Conservation (phyloP, 75 land plant species). For the Pseudotsuga menziesii region DNA sequence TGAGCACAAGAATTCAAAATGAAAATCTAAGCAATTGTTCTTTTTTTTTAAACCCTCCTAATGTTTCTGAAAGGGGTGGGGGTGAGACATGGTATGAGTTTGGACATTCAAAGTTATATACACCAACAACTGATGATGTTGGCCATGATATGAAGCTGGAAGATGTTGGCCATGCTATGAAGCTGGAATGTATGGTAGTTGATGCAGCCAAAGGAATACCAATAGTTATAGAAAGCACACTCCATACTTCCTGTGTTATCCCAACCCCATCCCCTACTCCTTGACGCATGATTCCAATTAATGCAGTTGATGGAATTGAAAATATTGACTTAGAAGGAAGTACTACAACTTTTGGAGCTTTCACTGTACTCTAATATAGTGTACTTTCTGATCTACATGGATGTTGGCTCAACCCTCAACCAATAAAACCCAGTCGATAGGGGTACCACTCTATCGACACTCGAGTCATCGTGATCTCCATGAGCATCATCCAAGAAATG, state of each 20-base stretch:
- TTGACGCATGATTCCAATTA: conserved; percentile 50
- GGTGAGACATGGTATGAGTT: conserved; percentile 61
- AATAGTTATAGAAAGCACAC: conserved; percentile 14
- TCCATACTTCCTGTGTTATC: conserved; percentile 55
- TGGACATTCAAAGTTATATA: too few relatives aligned
- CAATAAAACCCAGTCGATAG: too few relatives aligned
- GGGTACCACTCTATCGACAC: too few relatives aligned
- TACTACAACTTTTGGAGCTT: too few relatives aligned
- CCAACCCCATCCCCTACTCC: conserved; percentile 57
- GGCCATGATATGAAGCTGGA: conserved; percentile 66
- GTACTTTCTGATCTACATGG: too few relatives aligned
- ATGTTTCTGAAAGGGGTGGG: too few relatives aligned
- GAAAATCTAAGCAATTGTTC: conserved; percentile 58
- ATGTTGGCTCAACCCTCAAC: too few relatives aligned
- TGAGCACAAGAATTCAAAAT: conserved; percentile 19
- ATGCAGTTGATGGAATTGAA: conserved; percentile 27
- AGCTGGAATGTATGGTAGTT: conserved; percentile 48
- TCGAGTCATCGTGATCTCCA: too few relatives aligned
- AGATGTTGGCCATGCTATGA: conserved; percentile 56
- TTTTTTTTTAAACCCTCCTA: conserved; percentile 30
- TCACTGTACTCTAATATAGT: too few relatives aligned
- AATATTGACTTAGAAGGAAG: too few relatives aligned
- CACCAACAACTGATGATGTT: too few relatives aligned
- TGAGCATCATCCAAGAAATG: too few relatives aligned
- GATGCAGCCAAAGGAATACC: conserved; percentile 28